Evolutionary conservation across 768 basidiomycete species (phyloP), one percentile per base, ranked within the genome.

Genomic region (Agrocybe praecox): DNA sequence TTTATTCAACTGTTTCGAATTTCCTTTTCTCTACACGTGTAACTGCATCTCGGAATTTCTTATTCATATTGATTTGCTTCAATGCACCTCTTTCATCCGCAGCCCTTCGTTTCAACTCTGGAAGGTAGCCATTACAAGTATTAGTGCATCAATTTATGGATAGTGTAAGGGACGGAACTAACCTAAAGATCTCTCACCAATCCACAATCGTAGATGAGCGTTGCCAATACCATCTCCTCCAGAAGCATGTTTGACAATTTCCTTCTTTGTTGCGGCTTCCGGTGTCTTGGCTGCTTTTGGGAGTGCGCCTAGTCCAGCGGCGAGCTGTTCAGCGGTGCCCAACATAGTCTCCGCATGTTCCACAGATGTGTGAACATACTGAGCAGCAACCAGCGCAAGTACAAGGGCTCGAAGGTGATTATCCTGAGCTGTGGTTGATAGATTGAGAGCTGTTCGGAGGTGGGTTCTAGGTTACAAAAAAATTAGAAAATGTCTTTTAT

Each of bases 321-420:
- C 88, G 1, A 92, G 76, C 63, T 86, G 85, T 63, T 88, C 88
- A 46, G 85, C 87, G 2, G 87, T 85, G 14, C 74, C 76, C 1
- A 93, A 70, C 75, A 90, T 88, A 52, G 78, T 74, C 65, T 78
- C 74, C 6, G 90, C 89, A 58, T 91, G 85, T n/a, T 85, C 83
- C 2, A 77, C 77, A 0, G 88, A 81, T 0, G 90, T 91, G 54
- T 90, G 82, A 23, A 88, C 63, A 58, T 90, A 92, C 59, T 91
- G 87, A 23, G 86, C 79, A 1, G 89, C 79, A 11, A 87, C 80
- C 17, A 92, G 76, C 2, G 87, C 83, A 17, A 92, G 75, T 2
- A 91, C 75, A 1, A 90, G 72, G 12, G 88, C 88, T 9, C 89
- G 86, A 18, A 91, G 71, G 65, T 92, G 82, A 59, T 90, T 92